Evolutionary conservation across 805 yeast genomes (phyloP), one percentile per base, ranked within the genome.

Genomic region (Lipomyces lipofer): DNA sequence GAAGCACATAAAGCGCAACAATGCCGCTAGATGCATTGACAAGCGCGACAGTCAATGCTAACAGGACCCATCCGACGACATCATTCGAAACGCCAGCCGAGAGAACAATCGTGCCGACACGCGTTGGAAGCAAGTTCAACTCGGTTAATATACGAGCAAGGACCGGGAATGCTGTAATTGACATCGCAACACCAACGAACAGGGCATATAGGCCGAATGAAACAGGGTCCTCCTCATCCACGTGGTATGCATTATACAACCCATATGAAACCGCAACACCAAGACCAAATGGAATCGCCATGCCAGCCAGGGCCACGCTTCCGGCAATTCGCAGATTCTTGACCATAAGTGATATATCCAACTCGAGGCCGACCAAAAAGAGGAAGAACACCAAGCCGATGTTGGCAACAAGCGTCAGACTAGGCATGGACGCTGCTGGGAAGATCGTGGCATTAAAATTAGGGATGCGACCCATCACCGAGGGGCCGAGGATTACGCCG

Each of bases 131-230:
- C 56, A 87, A 73, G 60, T 86, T 77, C 58, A 87, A 74, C 65
- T 86, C 92, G 4, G 89, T 83, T 59, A 87, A 71, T 25, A 87
- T 87, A 66, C 95, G 80, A 1, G 88, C 92, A 58, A 87, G 71
- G 1, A 87, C 95, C 0, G 95, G 95, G 68, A 87, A 84, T 0
- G 95, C 95, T 2, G 95, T 87, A 60, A 87, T 85, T 59, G 92
- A 82, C 76, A 86, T 77, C 1, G 95, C 92, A 10, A 85, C 89
- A 2, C 92, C 91, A 47, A 87, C 83, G 63, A 87, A 87, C 9
- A 86, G 86, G 85, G 84, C 82, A 63, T 77, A 87, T 0, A 89
- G 85, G 12, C 91, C 83, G 66, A 86, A 86, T 50, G 81, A 74
- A 32, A 83, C 74, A 3, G 68, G 66, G 4, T 71, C 69, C 35